Base-by-base conservation (phyloP, 768 basidiomycete genomes). In the Boletus rubropictus region DNA sequence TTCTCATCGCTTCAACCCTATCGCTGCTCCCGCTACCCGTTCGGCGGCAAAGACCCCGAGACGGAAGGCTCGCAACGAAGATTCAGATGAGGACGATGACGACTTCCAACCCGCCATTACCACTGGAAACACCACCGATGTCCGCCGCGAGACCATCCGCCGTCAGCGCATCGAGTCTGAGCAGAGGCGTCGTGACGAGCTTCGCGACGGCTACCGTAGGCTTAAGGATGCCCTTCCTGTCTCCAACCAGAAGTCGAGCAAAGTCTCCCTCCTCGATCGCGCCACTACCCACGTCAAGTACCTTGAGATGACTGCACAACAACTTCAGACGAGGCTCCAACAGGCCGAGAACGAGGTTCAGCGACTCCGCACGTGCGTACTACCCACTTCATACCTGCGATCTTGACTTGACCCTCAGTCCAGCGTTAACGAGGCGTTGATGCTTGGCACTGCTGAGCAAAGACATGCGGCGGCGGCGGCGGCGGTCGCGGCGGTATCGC, bases 121-220 rank as follows among this genome's bases (percentile, higher is more conserved):
- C 28, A 61, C 71, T 48, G 68, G 75, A 50, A 70, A 63, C 57
- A 70, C 66, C 51, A 76, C 77, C 62, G 85, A 85, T 62, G 74
- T 75, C 70, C 88, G 89, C 68, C 86, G 89, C 63, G 89, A 92
- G 74, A 87, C 88, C 46, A 88, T 92, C 59, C 87, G 89, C 64
- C 82, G 82, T 64, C 89, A 91, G 73, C 87, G 89, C 69, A 92
- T 92, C 72, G 89, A 92, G 75, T 90, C 89, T 21, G 89, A 92
- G 74, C 88, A 94, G 75, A 76, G 90, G 56, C 79, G 92, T 56
- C 81, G 92, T 32, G 90, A 94, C 59, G 92, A 95, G 70, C 86
- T 95, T 63, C 77, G 92, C 46, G 91, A 95, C 48, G 91, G 89
- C 50, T 95, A 94, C 70, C 80, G 84, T 58, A 80, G 86, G 49